Evolutionary conservation across 1,139 yeast genomes (phyloP), one percentile per base, ranked within the genome.

Genomic region (Neolecta irregularis): DNA sequence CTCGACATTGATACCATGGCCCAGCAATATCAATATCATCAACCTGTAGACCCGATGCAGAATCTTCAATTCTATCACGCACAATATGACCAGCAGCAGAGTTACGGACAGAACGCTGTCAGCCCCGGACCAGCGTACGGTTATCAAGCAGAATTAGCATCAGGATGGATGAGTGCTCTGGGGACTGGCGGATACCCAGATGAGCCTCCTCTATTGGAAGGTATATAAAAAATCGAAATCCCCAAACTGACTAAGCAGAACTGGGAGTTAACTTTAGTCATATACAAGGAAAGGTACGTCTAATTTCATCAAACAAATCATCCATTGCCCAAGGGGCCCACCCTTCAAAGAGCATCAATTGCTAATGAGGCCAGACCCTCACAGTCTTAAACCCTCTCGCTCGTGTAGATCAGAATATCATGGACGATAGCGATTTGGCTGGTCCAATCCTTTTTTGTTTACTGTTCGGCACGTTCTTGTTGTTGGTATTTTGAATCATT

Each of bases 381-480:
- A 80, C 91, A 3, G 98, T 83, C 16, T 66, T 88, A 52, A 77
- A 76, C 48, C 93, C 93, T 3, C 64, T 76, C 34, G 67, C 44
- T 6, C 31, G 32, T 11, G 68, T 73, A 26, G 69, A 69, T 41
- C 67, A 75, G 36, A 92, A 81, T 48, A 75, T 83, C 37, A 72
- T 83, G 74, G 74, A 75, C 36, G 96, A 88, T 54, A 69, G 92
- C 15, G 98, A 88, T 54, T 64, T 88, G 48, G 95, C 96, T 0
- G 99, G 99, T 1, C 98, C 99, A 1, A 67, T 88, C 30, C 61
- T 91, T 35, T 91, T 88, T 56, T 91, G 91, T 46, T 62, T 88
- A 39, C 57, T 83, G 39, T 85, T 85, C 54, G 98, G 95, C n/a
- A 68, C 83, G 1, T 71, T 78, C 43, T 60, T 91, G 36, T 35